phyloP scores from a whole-genome alignment of 1,284 basidiomycete genomes.

The Rhodotorula sp. region DNA sequence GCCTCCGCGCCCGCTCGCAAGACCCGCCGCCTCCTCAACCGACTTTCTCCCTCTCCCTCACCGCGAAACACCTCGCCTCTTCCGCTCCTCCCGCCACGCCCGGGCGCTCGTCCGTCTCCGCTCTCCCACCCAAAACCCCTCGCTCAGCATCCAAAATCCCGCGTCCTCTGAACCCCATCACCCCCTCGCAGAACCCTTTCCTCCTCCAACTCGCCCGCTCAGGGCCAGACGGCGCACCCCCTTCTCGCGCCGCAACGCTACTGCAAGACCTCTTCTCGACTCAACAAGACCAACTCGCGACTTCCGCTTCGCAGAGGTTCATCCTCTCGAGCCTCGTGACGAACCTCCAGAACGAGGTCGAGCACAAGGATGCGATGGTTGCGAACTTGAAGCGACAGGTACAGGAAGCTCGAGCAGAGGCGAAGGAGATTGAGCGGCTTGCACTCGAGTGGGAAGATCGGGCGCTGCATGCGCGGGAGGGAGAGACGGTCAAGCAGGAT shows the following conservation, averaged over 20 bases:
- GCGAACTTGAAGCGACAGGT: conserved; percentile 25
- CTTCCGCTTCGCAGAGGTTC: conserved; percentile 22
- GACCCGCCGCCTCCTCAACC: conserved; percentile 10
- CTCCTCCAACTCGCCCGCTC: conserved; percentile 13
- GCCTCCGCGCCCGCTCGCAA: background rate
- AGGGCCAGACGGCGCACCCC: background rate
- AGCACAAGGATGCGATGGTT: conserved; percentile 23
- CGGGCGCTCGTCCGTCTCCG: background rate
- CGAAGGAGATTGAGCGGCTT: conserved; percentile 14
- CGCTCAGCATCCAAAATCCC: conserved; percentile 23
- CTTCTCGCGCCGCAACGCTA: conserved; percentile 3
- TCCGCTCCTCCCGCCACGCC: conserved; percentile 1
- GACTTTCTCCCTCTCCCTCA: background rate
- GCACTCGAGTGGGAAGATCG: conserved; percentile 16
- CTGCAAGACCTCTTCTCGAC: conserved; percentile 32
- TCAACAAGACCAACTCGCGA: conserved; percentile 23
- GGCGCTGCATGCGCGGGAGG: background rate
- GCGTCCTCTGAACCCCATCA: conserved; percentile 21
- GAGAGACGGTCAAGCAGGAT: background rate
- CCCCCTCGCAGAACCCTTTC: conserved; percentile 29
- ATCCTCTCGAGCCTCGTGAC: conserved; percentile 24
- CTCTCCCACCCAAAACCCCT: conserved; percentile 4
- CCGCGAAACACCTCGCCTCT: background rate
- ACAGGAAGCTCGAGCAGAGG: conserved; percentile 4
- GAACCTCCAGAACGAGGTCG: conserved; percentile 31